Evolutionary conservation across 2,329 filamentous ascomycete genomes (phyloP), one percentile per base, ranked within the genome.

Genomic region (Fusarium ambrosium): DNA sequence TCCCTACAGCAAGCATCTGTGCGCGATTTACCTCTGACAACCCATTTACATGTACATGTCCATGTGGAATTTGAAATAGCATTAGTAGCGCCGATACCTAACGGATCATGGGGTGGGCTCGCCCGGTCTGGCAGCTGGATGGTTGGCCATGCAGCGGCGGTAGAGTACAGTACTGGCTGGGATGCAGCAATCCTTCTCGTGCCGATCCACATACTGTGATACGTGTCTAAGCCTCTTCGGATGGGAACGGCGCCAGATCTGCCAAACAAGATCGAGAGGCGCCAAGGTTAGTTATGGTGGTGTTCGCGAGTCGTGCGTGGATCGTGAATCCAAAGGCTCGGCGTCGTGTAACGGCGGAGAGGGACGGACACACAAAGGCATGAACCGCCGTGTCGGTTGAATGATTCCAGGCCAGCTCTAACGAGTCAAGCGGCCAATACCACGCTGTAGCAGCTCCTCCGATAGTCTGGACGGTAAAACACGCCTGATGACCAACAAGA

Each of bases 181-280:
- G 51, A 64, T 68, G 65, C 65, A 48, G 48, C 14, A 68, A 64
- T 68, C 61, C 39, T 64, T 68, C 36, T 48, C 51, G 37, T 34
- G 53, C 41, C 32, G 61, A 64, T 68, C 66, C 39, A 64, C 61
- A 62, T 32, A 34, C n/a, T 48, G 11, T 48, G 37, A 18, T 58
- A 39, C 53, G 51, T 62, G 58, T 62, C 45, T 63, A 67, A 63
- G 45, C 59, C 29, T 63, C 58, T 43, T 65, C 16, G 29, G 53
- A 37, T 20, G n/a, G 36, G 39, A 34, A 60, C 39, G 53, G 39
- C 53, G 53, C 63, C 63, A 59, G 29, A 37, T 65, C 53, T 60
- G 18, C 63, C 53, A 65, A 65, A 65, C 37, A 36, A 37, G 29
- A 59, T 32, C 37, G 14, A 32, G 20, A 32, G 34, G 36, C 34